Evolutionary conservation across 345 rosid genomes (phyloP), one percentile per base, ranked within the genome.

Genomic region (Syzygium aqueum): DNA sequence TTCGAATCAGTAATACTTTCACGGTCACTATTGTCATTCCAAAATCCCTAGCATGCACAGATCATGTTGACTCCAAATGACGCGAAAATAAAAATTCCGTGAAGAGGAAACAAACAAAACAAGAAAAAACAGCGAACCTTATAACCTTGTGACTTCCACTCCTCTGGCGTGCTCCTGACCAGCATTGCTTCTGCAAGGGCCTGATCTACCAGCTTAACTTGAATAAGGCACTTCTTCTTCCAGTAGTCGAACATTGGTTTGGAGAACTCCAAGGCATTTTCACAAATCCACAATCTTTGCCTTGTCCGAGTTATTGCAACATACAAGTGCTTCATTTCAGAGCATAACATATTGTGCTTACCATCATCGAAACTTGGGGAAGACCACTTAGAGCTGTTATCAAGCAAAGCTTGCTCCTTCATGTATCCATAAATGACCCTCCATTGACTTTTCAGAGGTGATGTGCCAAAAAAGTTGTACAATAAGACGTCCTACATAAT

Each of bases 281-380:
- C 96, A 87, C 92, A 91, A 37, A 94, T 90, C 94, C 94, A 93
- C 65, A 93, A 87, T 51, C 96, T 89, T 83, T 93, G 95, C 87
- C 92, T 88, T 12, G 96, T 93, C 8, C 93, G 92, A 40, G 96
- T 92, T 53, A 94, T 91, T 7, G 94, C 94, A 43, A 88, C 89
- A 46, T 88, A 88, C 77, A 88, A 85, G 51, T 85, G 87, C 89
- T 88, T 88, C 85, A 85, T 78, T 88, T 94, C 96, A 33, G 94
- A 91, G 86, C 93, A 93, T 65, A 94, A 52, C 63, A 90, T 50
- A 65, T 89, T 89, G 86, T 92, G 95, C 85, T 87, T 93, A 30
- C 87, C 89, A 23, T 57, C 86, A 46, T 86, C 63, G 86, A 93
- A 94, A 50, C 30, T 77, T 30, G 93, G 90, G 84, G 90, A 84